Conservation (phyloP, 2,329 filamentous ascomycete genomes). For the Lachnellula occidentalis region DNA sequence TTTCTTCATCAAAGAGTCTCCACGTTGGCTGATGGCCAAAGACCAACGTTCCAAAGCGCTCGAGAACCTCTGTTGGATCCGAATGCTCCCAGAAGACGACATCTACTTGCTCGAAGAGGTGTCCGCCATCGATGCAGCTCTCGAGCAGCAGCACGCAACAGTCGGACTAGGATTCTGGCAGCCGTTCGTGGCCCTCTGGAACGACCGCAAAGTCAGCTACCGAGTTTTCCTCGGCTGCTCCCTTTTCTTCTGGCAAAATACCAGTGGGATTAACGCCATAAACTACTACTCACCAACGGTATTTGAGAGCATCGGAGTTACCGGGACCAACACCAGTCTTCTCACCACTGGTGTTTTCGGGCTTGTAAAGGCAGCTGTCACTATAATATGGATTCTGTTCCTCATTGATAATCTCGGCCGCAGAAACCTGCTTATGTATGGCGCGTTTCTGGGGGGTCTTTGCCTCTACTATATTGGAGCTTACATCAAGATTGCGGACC, state of each 20-base stretch:
- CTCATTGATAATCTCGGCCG: slow-evolving; percentile 18
- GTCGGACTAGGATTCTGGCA: slow-evolving; percentile 71
- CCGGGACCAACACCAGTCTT: slow-evolving; percentile 34
- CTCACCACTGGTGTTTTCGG: slow-evolving; percentile 40
- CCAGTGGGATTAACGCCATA: slow-evolving; percentile 17
- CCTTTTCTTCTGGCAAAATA: slow-evolving; percentile 24
- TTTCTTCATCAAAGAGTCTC: slow-evolving; percentile 59
- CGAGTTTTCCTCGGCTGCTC: slow-evolving; percentile 62
- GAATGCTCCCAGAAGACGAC: slow-evolving; percentile 49
- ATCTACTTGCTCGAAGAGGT: slow-evolving; percentile 56
- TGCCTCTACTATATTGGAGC: slow-evolving; percentile 15
- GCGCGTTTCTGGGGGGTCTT: slow-evolving; percentile 11
- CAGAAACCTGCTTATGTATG: slow-evolving; percentile 14
- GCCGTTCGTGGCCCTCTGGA: slow-evolving; percentile 53
- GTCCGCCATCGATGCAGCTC: slow-evolving; percentile 60
- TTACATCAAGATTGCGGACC: slow-evolving; percentile 6
- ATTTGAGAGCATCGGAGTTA: slow-evolving; percentile 31
- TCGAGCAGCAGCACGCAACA: slow-evolving; percentile 56
- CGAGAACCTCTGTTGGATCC: slow-evolving; percentile 57
- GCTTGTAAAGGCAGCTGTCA: slow-evolving; percentile 21
- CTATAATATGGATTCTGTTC: slow-evolving; percentile 15
- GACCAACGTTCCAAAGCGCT: slow-evolving; percentile 54
- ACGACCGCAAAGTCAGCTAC: slow-evolving; percentile 55
- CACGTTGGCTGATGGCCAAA: slow-evolving; percentile 63
- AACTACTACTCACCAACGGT: slow-evolving; percentile 21